Evolutionary conservation across 1,284 basidiomycete species (phyloP).

Genomic region (Puccinia horiana): DNA sequence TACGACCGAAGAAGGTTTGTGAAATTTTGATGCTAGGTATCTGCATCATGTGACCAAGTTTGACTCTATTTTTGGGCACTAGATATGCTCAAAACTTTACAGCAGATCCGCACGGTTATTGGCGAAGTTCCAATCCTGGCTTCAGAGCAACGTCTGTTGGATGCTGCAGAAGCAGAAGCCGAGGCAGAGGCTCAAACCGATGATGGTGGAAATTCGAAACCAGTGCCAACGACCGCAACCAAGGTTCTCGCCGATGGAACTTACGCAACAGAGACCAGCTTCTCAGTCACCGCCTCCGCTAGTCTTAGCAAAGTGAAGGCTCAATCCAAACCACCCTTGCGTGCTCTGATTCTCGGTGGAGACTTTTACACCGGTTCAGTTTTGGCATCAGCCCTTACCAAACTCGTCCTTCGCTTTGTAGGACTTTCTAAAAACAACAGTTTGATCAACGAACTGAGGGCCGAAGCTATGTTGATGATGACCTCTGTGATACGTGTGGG

Average conservation of each 20-base stretch:
- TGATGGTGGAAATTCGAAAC: slow-evolving; percentile 54
- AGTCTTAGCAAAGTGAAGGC: slow-evolving; percentile 78
- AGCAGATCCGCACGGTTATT: slow-evolving; percentile 80
- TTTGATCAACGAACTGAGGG: slow-evolving; percentile 73
- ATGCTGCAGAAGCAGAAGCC: slow-evolving; percentile 70
- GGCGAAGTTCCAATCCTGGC: slow-evolving; percentile 96
- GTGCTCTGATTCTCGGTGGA: slow-evolving; percentile 86
- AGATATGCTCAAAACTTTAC: slow-evolving; percentile 75
- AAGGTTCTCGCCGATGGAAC: slow-evolving; percentile 91
- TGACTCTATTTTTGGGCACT: neutral
- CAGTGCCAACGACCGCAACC: slow-evolving; percentile 60
- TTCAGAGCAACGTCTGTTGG: slow-evolving; percentile 73
- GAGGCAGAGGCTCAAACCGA: slow-evolving; percentile 58
- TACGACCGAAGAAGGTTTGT: slow-evolving; percentile 59
- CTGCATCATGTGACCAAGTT: neutral
- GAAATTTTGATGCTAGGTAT: neutral
- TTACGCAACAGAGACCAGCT: slow-evolving; percentile 95
- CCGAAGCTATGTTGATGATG: slow-evolving; percentile 98
- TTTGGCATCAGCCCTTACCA: slow-evolving; percentile 82
- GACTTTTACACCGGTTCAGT: slow-evolving; percentile 97
- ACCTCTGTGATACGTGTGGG: slow-evolving; percentile 93
- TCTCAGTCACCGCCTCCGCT: slow-evolving; percentile 70
- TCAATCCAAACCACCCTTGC: slow-evolving; percentile 83
- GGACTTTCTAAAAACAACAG: slow-evolving; percentile 67
- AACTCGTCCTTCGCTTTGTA: slow-evolving; percentile 81